Evolutionary conservation across 108 stramenopile genomes (phyloP).

Genomic region (Cyclotella kingstonii): DNA sequence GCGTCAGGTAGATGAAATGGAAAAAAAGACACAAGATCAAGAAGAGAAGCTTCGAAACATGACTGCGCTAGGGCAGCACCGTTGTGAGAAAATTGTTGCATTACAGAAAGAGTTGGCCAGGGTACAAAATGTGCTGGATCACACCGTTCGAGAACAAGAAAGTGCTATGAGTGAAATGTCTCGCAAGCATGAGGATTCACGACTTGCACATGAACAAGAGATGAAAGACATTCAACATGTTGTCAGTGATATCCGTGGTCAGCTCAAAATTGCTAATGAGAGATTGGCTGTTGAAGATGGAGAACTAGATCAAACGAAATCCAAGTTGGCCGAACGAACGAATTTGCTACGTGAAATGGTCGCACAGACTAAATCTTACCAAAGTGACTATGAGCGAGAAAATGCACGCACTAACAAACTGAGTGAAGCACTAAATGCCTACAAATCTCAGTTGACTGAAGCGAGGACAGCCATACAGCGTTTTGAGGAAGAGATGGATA

Average conservation of each 20-base stretch:
- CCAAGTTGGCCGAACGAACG: constrained; percentile 32
- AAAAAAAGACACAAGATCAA: neutral
- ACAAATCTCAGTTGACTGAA: constrained; percentile 14
- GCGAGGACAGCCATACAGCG: neutral
- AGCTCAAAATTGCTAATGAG: constrained; percentile 19
- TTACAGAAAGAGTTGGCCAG: constrained; percentile 18
- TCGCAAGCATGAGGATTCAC: constrained; percentile 5
- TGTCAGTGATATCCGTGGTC: constrained; percentile 8
- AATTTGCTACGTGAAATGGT: constrained; percentile 33
- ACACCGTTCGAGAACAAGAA: constrained; percentile 9
- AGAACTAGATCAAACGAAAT: constrained; percentile 15
- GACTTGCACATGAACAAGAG: constrained; percentile 11
- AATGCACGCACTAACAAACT: constrained; percentile 8
- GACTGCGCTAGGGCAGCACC: constrained; percentile 21
- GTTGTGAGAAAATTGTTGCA: constrained; percentile 20
- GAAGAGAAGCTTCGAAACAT: constrained; percentile 19
- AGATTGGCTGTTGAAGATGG: constrained; percentile 9
- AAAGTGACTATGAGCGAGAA: constrained; percentile 23
- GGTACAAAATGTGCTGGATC: neutral
- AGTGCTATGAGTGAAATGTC: constrained; percentile 13
- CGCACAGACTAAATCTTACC: constrained; percentile 14
- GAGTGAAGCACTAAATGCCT: constrained; percentile 5
- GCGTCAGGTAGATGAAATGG: neutral
- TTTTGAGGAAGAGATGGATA: neutral
- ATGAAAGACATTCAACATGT: constrained; percentile 1